These are phyloP conservation scores for Tetrapisispora arboricola DNA, from an alignment of 805 yeast species.

Conservation along the genomic window DNA sequence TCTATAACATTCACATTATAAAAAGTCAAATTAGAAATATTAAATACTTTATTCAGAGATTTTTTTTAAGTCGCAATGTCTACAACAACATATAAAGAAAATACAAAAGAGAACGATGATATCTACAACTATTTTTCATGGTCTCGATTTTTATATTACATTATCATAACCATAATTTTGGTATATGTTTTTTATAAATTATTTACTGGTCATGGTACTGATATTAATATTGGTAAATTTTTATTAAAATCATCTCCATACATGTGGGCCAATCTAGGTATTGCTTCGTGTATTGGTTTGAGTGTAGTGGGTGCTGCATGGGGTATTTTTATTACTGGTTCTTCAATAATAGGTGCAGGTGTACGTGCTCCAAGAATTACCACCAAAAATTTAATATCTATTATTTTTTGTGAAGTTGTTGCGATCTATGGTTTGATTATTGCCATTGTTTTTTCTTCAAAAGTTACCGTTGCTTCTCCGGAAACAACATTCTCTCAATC, in stretches of 20 bases:
- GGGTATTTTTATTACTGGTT: conserved; percentile 96
- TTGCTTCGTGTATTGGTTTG: conserved; percentile 82
- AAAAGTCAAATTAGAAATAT: too few species aligned
- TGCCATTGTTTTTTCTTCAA: conserved; percentile 94
- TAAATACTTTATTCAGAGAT: too few species aligned
- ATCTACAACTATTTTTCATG: conserved; percentile 10
- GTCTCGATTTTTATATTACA: conserved; percentile 13
- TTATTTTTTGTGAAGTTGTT: conserved; percentile 97
- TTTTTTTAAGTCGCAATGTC: too few species aligned
- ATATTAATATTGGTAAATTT: conserved; percentile 85
- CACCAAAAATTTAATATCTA: conserved; percentile 90
- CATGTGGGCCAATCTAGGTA: conserved; percentile 93
- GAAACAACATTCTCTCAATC: conserved; percentile 60
- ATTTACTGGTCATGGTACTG: conserved; percentile 87
- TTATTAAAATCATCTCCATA: conserved; percentile 82
- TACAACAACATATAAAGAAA: background rate
- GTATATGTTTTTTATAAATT: conserved; percentile 32
- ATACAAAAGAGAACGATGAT: conserved; percentile 2
- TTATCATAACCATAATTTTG: conserved; percentile 13
- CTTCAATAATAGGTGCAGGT: conserved; percentile 94
- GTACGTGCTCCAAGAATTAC: conserved; percentile 96
- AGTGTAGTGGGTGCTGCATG: conserved; percentile 97
- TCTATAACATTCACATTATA: too few species aligned
- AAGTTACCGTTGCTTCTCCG: conserved; percentile 59
- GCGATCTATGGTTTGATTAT: conserved; percentile 96